Percentiles rank a stretch among this genome's conserved stretches.
Evolutionary conservation across 306 rosid genomes (phyloP).

Genomic region (Rosa lucieae): DNA sequence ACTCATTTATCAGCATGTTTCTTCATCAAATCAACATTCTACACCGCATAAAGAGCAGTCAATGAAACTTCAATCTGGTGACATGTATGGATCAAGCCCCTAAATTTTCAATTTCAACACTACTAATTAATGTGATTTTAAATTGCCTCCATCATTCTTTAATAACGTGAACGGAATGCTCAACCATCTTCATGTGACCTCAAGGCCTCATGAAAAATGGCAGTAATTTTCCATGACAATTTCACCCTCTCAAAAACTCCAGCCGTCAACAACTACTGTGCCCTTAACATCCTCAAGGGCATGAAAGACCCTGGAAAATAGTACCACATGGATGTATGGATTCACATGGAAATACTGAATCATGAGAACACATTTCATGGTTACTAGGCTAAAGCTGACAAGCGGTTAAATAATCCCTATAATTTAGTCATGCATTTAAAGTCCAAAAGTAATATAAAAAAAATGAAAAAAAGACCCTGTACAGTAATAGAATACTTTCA

Average conservation of each 20-base stretch:
- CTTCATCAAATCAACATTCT: background rate
- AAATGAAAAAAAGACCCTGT: background rate
- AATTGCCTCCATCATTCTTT: background rate
- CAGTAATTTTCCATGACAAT: background rate
- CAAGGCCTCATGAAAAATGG: background rate
- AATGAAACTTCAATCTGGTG: too few species aligned
- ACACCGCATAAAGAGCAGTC: background rate
- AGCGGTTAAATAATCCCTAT: background rate
- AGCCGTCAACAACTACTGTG: background rate
- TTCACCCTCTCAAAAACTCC: background rate
- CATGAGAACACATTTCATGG: background rate
- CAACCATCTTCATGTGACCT: background rate
- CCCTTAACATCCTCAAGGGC: background rate
- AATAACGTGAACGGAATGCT: too few species aligned
- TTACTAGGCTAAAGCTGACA: background rate
- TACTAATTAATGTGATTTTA: background rate
- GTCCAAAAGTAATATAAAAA: background rate
- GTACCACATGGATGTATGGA: background rate
- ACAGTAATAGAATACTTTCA: background rate
- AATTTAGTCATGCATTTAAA: background rate
- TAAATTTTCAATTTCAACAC: background rate
- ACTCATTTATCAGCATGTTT: conserved; percentile 6
- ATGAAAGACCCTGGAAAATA: background rate
- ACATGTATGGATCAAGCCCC: too few species aligned
- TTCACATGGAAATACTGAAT: background rate